These are phyloP conservation scores for Nitzschia putrida DNA, from an alignment of 108 stramenopile species.

Conservation along the genomic window DNA sequence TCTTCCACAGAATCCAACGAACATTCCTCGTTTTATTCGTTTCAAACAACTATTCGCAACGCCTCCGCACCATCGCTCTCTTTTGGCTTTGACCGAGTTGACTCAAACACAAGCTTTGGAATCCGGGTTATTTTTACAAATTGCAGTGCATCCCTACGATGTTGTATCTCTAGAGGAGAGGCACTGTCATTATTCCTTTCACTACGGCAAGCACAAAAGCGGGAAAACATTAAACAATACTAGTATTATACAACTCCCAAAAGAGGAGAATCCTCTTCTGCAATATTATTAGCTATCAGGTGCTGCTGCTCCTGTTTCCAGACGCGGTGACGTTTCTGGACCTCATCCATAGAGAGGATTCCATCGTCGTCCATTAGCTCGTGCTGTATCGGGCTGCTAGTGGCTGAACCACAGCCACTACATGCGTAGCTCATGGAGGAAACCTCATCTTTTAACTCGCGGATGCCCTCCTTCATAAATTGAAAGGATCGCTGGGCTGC, in stretches of 20 bases:
- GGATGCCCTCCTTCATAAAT: constrained; percentile 51
- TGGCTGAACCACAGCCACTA: background rate
- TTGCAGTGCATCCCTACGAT: background rate
- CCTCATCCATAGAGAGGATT: constrained; percentile 4
- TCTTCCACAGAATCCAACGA: too few species aligned
- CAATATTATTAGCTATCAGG: too few species aligned
- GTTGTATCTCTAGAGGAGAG: background rate
- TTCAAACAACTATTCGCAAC: too few species aligned
- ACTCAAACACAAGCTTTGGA: too few species aligned
- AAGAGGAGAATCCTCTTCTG: too few species aligned
- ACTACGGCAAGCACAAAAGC: too few species aligned
- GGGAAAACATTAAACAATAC: too few species aligned
- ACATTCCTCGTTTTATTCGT: too few species aligned
- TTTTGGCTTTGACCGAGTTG: too few species aligned
- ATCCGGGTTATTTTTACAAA: background rate
- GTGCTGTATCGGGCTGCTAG: background rate
- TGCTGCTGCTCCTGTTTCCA: constrained; percentile 12
- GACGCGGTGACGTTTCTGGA: background rate
- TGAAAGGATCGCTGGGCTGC: constrained; percentile 46
- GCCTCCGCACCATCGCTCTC: too few species aligned
- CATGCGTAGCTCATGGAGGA: background rate
- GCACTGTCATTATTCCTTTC: too few species aligned
- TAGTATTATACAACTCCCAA: too few species aligned
- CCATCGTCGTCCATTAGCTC: constrained; percentile 4
- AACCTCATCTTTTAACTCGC: constrained; percentile 51